Conservation (phyloP, 805 yeast species). For the Sugiyamaella qingdaonensis region DNA sequence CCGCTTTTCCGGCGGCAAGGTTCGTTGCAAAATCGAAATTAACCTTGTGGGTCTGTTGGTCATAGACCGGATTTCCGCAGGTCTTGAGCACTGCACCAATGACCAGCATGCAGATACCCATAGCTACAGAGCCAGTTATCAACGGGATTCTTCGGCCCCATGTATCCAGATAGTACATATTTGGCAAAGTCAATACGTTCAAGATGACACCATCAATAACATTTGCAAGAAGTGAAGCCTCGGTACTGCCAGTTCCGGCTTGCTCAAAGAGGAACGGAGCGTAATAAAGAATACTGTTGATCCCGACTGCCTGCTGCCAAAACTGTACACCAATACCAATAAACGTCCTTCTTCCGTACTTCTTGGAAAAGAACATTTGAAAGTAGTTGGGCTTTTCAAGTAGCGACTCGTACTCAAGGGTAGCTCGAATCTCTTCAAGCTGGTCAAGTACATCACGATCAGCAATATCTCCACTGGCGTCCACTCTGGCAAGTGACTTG, state of each 20-base stretch:
- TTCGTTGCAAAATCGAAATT: constrained; percentile 15
- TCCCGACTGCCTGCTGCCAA: constrained; percentile 59
- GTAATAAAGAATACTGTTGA: constrained; percentile 62
- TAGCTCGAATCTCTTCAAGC: constrained; percentile 38
- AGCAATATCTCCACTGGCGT: constrained; percentile 21
- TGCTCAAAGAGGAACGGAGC: constrained; percentile 53
- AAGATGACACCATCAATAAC: constrained; percentile 61
- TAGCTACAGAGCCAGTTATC: constrained; percentile 15
- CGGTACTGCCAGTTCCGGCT: constrained; percentile 50
- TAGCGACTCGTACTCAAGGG: constrained; percentile 42
- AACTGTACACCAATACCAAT: constrained; percentile 40
- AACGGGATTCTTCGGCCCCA: constrained; percentile 28
- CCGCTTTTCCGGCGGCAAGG: constrained; percentile 29
- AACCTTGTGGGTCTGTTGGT: constrained; percentile 22
- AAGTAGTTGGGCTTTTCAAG: constrained; percentile 36
- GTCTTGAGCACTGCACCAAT: constrained; percentile 45
- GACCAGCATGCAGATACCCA: constrained; percentile 38
- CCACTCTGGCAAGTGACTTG: constrained; percentile 49
- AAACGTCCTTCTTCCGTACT: constrained; percentile 18
- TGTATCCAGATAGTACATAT: constrained; percentile 38
- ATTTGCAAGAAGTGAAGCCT: constrained; percentile 60
- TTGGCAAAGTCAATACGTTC: constrained; percentile 61
- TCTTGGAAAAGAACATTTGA: constrained; percentile 17
- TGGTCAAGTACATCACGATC: constrained; percentile 34
- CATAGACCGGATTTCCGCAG: constrained; percentile 15